Evolutionary conservation across 306 rosid species (phyloP).

Genomic region (Arachis hypogaea): DNA sequence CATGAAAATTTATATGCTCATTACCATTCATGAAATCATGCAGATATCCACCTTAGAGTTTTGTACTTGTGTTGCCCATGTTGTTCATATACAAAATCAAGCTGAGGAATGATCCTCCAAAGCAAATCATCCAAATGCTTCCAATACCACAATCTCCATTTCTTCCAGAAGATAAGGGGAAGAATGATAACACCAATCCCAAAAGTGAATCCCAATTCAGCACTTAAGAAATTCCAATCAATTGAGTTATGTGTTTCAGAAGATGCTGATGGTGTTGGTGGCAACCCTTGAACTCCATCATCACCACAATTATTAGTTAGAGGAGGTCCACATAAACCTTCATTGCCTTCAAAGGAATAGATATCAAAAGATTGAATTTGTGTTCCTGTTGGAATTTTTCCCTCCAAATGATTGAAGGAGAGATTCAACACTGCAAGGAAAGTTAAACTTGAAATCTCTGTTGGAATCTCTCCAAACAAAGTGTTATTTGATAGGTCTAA

Average conservation of each 20-base stretch:
- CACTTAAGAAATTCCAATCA: conserved; percentile 4
- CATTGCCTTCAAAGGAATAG: conserved; percentile 38
- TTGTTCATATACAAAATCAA: background rate
- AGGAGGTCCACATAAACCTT: conserved; percentile 40
- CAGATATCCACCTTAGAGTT: conserved; percentile 5
- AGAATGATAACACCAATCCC: background rate
- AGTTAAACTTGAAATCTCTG: conserved; percentile 1
- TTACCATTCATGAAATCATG: background rate
- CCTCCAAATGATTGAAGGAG: conserved; percentile 43
- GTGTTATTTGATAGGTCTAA: conserved; percentile 42
- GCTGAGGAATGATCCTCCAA: background rate
- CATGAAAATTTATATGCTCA: too few species aligned
- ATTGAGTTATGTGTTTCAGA: background rate
- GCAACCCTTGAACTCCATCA: background rate
- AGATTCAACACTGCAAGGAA: conserved; percentile 42
- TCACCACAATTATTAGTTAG: background rate
- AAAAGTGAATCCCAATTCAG: background rate
- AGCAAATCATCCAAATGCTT: background rate
- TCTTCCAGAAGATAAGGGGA: background rate
- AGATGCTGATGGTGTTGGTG: background rate
- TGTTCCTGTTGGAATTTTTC: conserved; percentile 34
- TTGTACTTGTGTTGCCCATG: background rate
- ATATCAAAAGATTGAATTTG: conserved; percentile 36
- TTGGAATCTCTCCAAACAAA: conserved; percentile 38
- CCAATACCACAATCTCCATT: background rate